These are phyloP conservation scores for Lachnellula occidentalis DNA, from an alignment of 2,329 filamentous ascomycete genomes.

Conservation along the genomic window DNA sequence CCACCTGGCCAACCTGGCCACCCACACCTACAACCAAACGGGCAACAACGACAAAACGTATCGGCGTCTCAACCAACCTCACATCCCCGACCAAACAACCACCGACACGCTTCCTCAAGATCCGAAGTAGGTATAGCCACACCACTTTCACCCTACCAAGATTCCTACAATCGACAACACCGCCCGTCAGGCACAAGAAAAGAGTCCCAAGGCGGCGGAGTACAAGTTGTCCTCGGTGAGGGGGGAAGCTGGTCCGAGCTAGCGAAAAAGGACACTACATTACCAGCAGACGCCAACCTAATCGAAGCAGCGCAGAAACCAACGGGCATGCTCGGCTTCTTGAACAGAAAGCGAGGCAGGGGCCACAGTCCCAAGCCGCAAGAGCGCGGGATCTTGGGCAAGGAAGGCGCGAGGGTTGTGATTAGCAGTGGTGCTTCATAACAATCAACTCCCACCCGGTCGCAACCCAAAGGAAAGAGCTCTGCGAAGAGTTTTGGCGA, in stretches of 20 bases:
- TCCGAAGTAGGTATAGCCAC: slow-evolving; percentile 5
- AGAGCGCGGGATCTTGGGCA: slow-evolving; percentile 87
- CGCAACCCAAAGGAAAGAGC: not conserved
- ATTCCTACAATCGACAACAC: slow-evolving; percentile 23
- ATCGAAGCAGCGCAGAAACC: slow-evolving; percentile 47
- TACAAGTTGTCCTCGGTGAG: slow-evolving; percentile 87
- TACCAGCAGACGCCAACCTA: slow-evolving; percentile 60
- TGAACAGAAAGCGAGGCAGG: slow-evolving; percentile 82
- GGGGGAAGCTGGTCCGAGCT: slow-evolving; percentile 88
- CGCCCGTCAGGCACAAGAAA: slow-evolving; percentile 25
- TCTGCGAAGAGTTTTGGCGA: not conserved
- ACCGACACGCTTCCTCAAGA: not conserved
- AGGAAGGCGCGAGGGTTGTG: slow-evolving; percentile 83
- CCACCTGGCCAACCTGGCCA: no score
- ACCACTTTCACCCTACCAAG: slow-evolving; percentile 28
- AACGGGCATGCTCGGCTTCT: slow-evolving; percentile 85
- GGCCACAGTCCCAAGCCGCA: slow-evolving; percentile 91
- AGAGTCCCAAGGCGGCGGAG: slow-evolving; percentile 52
- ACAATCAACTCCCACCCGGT: slow-evolving; percentile 16
- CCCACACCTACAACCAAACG: slow-evolving; percentile 18
- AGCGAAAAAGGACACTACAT: slow-evolving; percentile 73
- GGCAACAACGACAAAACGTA: slow-evolving; percentile 5
- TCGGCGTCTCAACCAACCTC: slow-evolving; percentile 1
- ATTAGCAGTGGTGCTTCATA: slow-evolving; percentile 49
- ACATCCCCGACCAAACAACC: not conserved